phyloP scores from a whole-genome alignment of 768 basidiomycete species.

The Thelephora aurantiotincta region DNA sequence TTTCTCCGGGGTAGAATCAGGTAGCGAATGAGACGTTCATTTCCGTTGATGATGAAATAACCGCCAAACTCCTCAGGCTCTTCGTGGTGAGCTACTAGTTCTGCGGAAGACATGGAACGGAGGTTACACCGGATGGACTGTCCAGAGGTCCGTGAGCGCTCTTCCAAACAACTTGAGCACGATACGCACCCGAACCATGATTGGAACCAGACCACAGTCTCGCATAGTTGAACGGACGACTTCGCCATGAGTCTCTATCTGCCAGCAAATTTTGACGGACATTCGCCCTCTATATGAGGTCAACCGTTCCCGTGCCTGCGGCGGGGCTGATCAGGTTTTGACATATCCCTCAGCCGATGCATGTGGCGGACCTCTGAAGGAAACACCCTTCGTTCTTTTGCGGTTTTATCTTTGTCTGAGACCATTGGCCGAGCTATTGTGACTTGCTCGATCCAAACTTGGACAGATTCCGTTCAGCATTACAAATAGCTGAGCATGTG shows the following conservation, averaged over 20 bases:
- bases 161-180: background rate
- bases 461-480: conserved; percentile 4
- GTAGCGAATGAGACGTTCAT: conserved; percentile 96
- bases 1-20: conserved; percentile 92
- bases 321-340: background rate
- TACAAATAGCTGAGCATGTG: conserved; percentile 3
- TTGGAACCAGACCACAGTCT: conserved; percentile 86
- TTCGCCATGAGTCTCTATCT: conserved; percentile 35
- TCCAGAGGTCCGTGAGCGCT: background rate
- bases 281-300: conserved; percentile 87
- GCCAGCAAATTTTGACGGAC: conserved; percentile 79
- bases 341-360: background rate
- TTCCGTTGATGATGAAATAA: conserved; percentile 97
- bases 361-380: conserved; percentile 66
- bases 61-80: conserved; percentile 98
- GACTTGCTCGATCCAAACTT: conserved; percentile 87
- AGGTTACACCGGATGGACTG: conserved; percentile 90
- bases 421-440: conserved; percentile 78
- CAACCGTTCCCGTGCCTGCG: conserved; percentile 82
- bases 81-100: conserved; percentile 82
- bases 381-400: conserved; percentile 65
- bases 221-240: conserved; percentile 50
- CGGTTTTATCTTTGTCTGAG: conserved; percentile 64
- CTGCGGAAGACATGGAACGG: conserved; percentile 69
- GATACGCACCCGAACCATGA: conserved; percentile 81